These are phyloP conservation scores for Pulveroboletus sp. DNA, from an alignment of 768 basidiomycete species.

Conservation along the genomic window DNA sequence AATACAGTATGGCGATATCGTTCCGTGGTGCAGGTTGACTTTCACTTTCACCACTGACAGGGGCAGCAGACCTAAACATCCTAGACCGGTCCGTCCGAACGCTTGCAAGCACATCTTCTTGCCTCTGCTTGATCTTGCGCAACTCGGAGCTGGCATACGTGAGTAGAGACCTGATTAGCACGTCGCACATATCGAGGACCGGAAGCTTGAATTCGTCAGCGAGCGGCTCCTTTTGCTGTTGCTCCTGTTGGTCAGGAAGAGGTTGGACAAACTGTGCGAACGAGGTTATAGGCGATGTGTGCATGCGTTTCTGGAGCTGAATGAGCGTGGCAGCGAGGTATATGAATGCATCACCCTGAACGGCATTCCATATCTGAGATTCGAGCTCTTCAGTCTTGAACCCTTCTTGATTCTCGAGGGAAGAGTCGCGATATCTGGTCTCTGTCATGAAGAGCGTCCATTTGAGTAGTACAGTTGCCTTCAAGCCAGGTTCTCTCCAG, in stretches of 20 bases:
- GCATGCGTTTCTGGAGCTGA: slow-evolving; percentile 42
- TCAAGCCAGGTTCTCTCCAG: slow-evolving; percentile 71
- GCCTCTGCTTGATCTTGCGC: slow-evolving; percentile 81
- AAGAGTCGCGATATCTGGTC: slow-evolving; percentile 60
- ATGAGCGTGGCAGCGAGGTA: slow-evolving; percentile 62
- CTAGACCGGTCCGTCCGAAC: slow-evolving; percentile 61
- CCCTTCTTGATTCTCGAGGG: slow-evolving; percentile 57
- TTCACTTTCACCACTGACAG: slow-evolving; percentile 40
- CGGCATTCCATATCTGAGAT: slow-evolving; percentile 74
- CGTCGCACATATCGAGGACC: slow-evolving; percentile 64
- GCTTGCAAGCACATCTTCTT: slow-evolving; percentile 78
- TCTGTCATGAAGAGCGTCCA: slow-evolving; percentile 86
- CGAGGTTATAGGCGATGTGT: slow-evolving; percentile 31
- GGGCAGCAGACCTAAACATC: slow-evolving; percentile 38
- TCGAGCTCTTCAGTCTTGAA: slow-evolving; percentile 79
- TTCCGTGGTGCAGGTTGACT: slow-evolving; percentile 58
- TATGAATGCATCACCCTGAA: slow-evolving; percentile 76
- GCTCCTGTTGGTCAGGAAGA: slow-evolving; percentile 34
- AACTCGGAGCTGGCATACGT: slow-evolving; percentile 76
- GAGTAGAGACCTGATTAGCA: slow-evolving; percentile 64
- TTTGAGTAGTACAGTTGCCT: slow-evolving; percentile 71
- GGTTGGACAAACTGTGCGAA: slow-evolving; percentile 39
- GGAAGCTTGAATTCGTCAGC: slow-evolving; percentile 45
- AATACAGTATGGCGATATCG: slow-evolving; percentile 80
- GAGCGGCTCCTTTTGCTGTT: slow-evolving; percentile 34